Conservation (phyloP, 2,329 filamentous ascomycete genomes). For the Cordyceps tenuipes region DNA sequence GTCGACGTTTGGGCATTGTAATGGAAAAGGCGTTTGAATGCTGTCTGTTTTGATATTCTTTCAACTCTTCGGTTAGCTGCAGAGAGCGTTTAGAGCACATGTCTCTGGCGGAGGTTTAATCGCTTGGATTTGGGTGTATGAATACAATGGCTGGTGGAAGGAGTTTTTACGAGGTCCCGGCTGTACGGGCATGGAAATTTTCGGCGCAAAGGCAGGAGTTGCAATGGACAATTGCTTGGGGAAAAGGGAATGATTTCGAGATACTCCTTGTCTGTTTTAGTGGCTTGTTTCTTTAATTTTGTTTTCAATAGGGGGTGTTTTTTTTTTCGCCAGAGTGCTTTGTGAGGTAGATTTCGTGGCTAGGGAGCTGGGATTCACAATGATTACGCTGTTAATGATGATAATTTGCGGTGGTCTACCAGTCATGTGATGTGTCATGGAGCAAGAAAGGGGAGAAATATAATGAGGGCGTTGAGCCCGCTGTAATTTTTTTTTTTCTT, state of each 20-base stretch:
- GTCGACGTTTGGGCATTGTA: constrained; percentile 2
- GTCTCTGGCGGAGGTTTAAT: background rate
- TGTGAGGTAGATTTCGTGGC: background rate
- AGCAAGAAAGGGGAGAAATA: no score
- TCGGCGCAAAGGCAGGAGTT: background rate
- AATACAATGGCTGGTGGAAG: constrained; percentile 1
- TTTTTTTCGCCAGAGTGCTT: background rate
- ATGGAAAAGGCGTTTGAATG: constrained; percentile 7
- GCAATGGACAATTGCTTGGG: background rate
- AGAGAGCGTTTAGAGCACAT: background rate
- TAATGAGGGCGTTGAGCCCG: background rate
- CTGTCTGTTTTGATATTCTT: background rate
- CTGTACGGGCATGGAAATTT: background rate
- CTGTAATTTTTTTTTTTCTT: background rate
- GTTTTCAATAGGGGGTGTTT: background rate
- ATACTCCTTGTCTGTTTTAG: background rate
- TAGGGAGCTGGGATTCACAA: background rate
- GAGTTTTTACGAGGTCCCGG: background rate
- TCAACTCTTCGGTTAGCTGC: background rate
- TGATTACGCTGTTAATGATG: no score
- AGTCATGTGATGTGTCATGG: background rate
- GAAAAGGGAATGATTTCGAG: background rate
- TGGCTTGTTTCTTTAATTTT: background rate
- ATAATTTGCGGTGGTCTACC: background rate
- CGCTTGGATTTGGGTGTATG: background rate